Base-by-base conservation (phyloP, 2,329 filamentous ascomycete species). In the Helminthosporium solani region DNA sequence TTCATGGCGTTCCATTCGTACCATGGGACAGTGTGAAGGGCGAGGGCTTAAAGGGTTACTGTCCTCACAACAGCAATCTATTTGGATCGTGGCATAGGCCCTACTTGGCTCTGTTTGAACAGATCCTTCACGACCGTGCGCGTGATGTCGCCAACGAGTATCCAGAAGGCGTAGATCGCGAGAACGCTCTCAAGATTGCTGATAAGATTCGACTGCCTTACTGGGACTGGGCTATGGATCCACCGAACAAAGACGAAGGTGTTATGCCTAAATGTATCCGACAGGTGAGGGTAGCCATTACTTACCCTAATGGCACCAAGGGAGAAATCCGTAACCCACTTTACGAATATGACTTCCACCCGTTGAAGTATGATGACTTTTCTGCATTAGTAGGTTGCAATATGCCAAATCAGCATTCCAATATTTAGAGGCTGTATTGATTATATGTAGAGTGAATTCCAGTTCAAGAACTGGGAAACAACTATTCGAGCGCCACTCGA, bases 151-250 rank as follows among this genome's bases (percentile, higher is more conserved):
- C 62, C 6, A 61, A 64, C 3, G 59, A 63, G 36, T 59, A 62
- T 35, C 54, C 61, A 4, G 47, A 33, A n/a, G 63, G 61, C 4
- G 43, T 55, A 11, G 47, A 55, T 39, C 52, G 56, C 33, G 43
- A 57, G 23, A 60, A 52, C 23, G 62, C 62, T n/a, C 49, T 58
- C 35, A 36, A 47, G 3, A 43, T 55, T 16, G 64, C 63, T 1
- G 45, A 58, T 19, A 60, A 50, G 33, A 49, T 66, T 15, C 62
- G 66, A 2, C 44, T 67, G n/a, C 64, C 65, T 7, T 67, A 66
- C 47, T 67, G 61, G 64, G 65, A 68, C 45, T 68, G 64, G 66
- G 64, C 63, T 0, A 54, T 61, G 19, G 45, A 61, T 30, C 60
- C 64, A 2, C 41, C 54, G 1, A 47, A 60, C 23, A 39, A 35